Base-by-base conservation (phyloP, 192 early-diverging fungal species). In the Backusella luteola region DNA sequence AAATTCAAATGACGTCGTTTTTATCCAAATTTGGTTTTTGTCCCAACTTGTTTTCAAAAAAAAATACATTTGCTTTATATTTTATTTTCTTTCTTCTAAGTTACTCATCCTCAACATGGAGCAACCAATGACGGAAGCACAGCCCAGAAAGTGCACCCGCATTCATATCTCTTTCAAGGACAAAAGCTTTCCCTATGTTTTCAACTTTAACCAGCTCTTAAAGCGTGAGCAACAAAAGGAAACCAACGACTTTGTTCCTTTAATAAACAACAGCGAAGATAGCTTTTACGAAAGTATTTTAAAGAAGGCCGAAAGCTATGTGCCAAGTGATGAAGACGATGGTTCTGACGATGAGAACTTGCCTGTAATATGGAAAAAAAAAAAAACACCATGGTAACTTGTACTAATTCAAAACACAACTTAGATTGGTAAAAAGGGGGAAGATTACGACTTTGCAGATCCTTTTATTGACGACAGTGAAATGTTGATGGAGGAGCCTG, bases 381-480 rank as follows among this genome's bases (percentile, higher is more conserved):
- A 1, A 6, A 34, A 0, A 26, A 44, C 42, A 32, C 2, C 32
- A 32, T 32, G 32, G 0, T 2, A 32, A 59, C 9, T 9, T 23
- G 4, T 69, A 19, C 63, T 21, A 39, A 32, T 66, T 12, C 1
- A 7, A 39, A 39, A 39, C 14, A 23, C n/a, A 35, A 11, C 19
- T 39, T 11, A 63, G 56, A 63, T 29, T 63, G 56, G 56, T 14
- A 63, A 63, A 63, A 41, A 59, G 3, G 67, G 49, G 8, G 84
- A 89, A 67, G 77, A 83, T 3, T 89, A 89, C 38, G 88, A 89
- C 52, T 69, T 84, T 66, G 83, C 81, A 23, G 88, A 89, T 81
- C 86, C 87, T 4, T 89, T 89, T 68, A 89, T 89, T 71, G 88
- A 89, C 76, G 88, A 89, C 66, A 89, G 88, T 66, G 88, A 87